These are phyloP conservation scores for Gossypium mustelinum DNA, from an alignment of 345 rosid genomes.

Conservation along the genomic window DNA sequence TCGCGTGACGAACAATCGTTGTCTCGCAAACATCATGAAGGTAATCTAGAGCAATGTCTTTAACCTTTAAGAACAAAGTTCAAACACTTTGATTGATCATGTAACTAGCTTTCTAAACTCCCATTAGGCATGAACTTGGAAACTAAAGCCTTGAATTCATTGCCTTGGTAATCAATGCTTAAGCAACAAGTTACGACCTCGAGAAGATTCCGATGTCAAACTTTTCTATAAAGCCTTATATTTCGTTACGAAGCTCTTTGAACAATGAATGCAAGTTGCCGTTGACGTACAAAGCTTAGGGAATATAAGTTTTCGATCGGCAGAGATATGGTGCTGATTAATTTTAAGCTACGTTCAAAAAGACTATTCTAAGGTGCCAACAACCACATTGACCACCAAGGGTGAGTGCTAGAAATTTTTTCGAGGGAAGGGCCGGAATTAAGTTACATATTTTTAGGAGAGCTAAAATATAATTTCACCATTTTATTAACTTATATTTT, in stretches of 20 bases:
- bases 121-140: slow-evolving; percentile 9
- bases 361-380: no score
- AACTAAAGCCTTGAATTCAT: slow-evolving; percentile 32
- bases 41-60: slow-evolving; percentile 17
- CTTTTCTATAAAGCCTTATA: slow-evolving; percentile 14
- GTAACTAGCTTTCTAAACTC: not conserved
- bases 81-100: not conserved
- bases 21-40: slow-evolving; percentile 20
- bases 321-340: no score
- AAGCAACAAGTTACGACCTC: slow-evolving; percentile 15
- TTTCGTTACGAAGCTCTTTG: not conserved
- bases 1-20: slow-evolving; percentile 20
- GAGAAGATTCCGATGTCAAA: slow-evolving; percentile 20
- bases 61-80: not conserved
- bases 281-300: not conserved
- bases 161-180: slow-evolving; percentile 19
- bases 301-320: not conserved
- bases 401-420: no score
- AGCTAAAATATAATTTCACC: no score
- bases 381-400: no score
- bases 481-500: no score
- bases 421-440: no score
- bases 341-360: no score
- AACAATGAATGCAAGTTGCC: not conserved
- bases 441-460: no score